A percentile compares a stretch with the other conserved stretches of the same genome.
Evolutionary conservation across 1,284 basidiomycete genomes (phyloP).

Genomic region (Sutorius eximius): DNA sequence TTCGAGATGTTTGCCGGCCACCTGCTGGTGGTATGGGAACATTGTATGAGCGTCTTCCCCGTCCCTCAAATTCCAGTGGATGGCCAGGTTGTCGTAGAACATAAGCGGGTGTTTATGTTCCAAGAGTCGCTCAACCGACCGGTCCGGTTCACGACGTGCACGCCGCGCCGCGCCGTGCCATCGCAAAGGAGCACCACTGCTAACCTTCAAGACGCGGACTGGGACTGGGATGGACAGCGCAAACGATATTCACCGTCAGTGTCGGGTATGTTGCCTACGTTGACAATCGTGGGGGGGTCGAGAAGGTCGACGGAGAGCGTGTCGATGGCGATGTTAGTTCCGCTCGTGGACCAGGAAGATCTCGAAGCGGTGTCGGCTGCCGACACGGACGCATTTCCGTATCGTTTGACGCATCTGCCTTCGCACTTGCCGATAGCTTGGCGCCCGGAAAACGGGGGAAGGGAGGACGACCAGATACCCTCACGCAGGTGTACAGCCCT

Average conservation of each 20-base stretch:
- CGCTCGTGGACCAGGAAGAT: conserved; percentile 14
- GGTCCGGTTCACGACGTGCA: conserved; percentile 30
- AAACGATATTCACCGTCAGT: not conserved
- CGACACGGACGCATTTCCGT: conserved; percentile 17
- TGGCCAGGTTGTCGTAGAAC: conserved; percentile 24
- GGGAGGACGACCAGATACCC: not conserved
- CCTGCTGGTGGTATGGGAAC: conserved; percentile 30
- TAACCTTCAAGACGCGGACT: not conserved
- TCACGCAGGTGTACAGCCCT: conserved; percentile 19
- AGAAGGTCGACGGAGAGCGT: conserved; percentile 11
- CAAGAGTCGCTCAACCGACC: conserved; percentile 24
- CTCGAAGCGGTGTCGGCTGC: not conserved
- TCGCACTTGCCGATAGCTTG: conserved; percentile 4
- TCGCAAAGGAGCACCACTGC: too few relatives aligned
- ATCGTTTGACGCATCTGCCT: conserved; percentile 18
- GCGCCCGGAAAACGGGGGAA: not conserved
- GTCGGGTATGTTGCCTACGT: conserved; percentile 9
- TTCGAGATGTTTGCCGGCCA: conserved; percentile 26
- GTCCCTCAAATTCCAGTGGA: conserved; percentile 24
- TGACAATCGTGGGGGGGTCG: conserved; percentile 28
- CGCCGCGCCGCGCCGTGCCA: conserved; percentile 4
- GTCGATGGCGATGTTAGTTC: conserved; percentile 29
- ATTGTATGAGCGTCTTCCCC: conserved; percentile 28
- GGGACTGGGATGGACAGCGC: not conserved
- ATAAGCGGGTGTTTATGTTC: conserved; percentile 30